Conservation (phyloP, 352 stramenopile genomes). For the Hyaloperonospora brassicae region DNA sequence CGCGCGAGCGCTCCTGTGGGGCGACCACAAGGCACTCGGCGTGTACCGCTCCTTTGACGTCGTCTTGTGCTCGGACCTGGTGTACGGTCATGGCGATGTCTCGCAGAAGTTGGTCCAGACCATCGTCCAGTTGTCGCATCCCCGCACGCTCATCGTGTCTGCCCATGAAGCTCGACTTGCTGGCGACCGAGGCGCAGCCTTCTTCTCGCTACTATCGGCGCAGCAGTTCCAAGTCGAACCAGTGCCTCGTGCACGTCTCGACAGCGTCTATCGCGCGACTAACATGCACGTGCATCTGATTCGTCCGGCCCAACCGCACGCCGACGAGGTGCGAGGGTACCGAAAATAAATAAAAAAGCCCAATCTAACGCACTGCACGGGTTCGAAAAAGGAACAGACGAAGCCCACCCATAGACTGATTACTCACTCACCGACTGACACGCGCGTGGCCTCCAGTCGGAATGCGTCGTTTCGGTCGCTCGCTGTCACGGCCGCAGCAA, state of each 20-base stretch:
- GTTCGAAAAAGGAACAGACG: too few relatives aligned
- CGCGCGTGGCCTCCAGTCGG: too few relatives aligned
- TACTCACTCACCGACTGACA: too few relatives aligned
- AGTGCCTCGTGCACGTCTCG: constrained; percentile 29
- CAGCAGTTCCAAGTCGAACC: constrained; percentile 26
- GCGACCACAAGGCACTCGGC: constrained; percentile 15
- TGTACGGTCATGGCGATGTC: constrained; percentile 44
- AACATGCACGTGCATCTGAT: constrained; percentile 48
- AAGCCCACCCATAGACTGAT: too few relatives aligned
- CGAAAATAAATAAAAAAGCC: too few relatives aligned
- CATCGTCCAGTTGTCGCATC: constrained; percentile 30
- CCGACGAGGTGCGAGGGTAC: too few relatives aligned
- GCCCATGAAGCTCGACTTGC: constrained; percentile 49
- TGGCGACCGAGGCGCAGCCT: constrained; percentile 42
- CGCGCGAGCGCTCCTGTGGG: constrained; percentile 39
- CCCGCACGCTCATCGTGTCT: constrained; percentile 34
- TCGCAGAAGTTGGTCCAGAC: constrained; percentile 36
- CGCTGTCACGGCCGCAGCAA: too few relatives aligned
- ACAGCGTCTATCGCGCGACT: constrained; percentile 33
- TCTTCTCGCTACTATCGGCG: constrained; percentile 27
- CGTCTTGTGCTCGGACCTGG: constrained; percentile 48
- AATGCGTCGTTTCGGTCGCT: too few relatives aligned
- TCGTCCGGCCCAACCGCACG: constrained; percentile 1
- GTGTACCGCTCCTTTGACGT: constrained; percentile 38
- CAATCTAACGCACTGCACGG: too few relatives aligned